These are phyloP conservation scores for Akanthomyces lecanii DNA, from an alignment of 2,329 filamentous ascomycete species.

Conservation along the genomic window DNA sequence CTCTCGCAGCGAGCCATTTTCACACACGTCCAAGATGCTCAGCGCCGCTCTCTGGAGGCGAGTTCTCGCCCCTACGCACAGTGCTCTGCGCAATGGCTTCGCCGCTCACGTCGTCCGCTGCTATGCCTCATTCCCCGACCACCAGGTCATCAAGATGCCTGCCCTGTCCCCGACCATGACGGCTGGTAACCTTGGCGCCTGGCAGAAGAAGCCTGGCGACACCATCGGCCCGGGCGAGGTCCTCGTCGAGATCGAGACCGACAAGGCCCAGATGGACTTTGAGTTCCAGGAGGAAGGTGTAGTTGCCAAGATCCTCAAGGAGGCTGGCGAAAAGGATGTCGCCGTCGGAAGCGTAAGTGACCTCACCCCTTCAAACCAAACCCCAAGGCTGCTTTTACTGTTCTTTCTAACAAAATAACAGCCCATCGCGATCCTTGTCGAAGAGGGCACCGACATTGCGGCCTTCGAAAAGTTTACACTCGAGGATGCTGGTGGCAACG, in stretches of 20 bases:
- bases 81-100: conserved; percentile 48
- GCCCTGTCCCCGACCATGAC: conserved; percentile 98
- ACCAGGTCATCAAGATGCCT: conserved; percentile 96
- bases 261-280: conserved; percentile 99
- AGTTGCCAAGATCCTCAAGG: conserved; percentile 89
- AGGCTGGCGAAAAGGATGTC: conserved; percentile 90
- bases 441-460: conserved; percentile 81
- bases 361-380: conserved; percentile 6
- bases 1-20: conserved; percentile 18
- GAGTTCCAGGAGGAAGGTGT: conserved; percentile 98
- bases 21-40: conserved; percentile 45
- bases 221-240: conserved; percentile 85
- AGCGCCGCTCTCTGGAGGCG: conserved; percentile 61
- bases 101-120: conserved; percentile 55
- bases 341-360: conserved; percentile 82
- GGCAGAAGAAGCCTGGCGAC: conserved; percentile 97
- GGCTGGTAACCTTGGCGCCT: conserved; percentile 88
- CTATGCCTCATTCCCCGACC: conserved; percentile 84
- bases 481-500: conserved; percentile 84
- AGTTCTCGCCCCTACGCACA: conserved; percentile 48
- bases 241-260: conserved; percentile 96
- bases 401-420: conserved; percentile 34
- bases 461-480: conserved; percentile 86
- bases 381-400: neutral
- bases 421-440: conserved; percentile 94